These are phyloP conservation scores for Blastobotrys arbuscula DNA, from an alignment of 1,139 yeast genomes.

Conservation along the genomic window DNA sequence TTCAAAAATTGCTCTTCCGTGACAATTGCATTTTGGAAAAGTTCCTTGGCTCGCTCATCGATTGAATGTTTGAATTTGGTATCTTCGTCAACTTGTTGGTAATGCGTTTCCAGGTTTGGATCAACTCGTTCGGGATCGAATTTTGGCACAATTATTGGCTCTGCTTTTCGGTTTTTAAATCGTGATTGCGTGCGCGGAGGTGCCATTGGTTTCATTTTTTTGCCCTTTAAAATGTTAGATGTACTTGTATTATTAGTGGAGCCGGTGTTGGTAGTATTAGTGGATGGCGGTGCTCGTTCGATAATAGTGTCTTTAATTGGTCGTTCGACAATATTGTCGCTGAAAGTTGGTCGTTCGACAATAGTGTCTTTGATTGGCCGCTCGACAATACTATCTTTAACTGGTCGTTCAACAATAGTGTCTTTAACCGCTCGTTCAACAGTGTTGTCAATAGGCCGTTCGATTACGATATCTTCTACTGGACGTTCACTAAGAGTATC, in stretches of 20 bases:
- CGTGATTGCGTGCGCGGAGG: not conserved
- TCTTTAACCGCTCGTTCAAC: not conserved
- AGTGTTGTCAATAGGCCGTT: slow-evolving; percentile 1
- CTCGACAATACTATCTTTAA: slow-evolving; percentile 6
- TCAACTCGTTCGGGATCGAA: slow-evolving; percentile 8
- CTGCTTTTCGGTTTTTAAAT: not conserved
- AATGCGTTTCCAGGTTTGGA: slow-evolving; percentile 1
- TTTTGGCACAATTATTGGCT: not conserved
- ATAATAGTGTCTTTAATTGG: not conserved
- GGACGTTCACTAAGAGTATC: slow-evolving; percentile 4
- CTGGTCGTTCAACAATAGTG: slow-evolving; percentile 8
- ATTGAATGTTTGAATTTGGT: slow-evolving; percentile 14
- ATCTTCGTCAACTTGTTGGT: slow-evolving; percentile 1
- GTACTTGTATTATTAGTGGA: not conserved
- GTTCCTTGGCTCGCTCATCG: slow-evolving; percentile 24
- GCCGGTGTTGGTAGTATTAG: not conserved
- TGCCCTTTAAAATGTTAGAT: not conserved
- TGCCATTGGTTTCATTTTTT: not conserved
- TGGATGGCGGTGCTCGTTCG: slow-evolving; percentile 3
- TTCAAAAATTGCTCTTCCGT: slow-evolving; percentile 33
- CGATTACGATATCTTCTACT: not conserved
- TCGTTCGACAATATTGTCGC: not conserved
- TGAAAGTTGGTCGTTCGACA: slow-evolving; percentile 3
- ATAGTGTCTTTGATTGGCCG: slow-evolving; percentile 11
- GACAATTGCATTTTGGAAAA: slow-evolving; percentile 30